Percentiles rank a stretch among this genome's conserved stretches.
Evolutionary conservation across 768 basidiomycete genomes (phyloP).

Genomic region (Tricholoma saponaceum): DNA sequence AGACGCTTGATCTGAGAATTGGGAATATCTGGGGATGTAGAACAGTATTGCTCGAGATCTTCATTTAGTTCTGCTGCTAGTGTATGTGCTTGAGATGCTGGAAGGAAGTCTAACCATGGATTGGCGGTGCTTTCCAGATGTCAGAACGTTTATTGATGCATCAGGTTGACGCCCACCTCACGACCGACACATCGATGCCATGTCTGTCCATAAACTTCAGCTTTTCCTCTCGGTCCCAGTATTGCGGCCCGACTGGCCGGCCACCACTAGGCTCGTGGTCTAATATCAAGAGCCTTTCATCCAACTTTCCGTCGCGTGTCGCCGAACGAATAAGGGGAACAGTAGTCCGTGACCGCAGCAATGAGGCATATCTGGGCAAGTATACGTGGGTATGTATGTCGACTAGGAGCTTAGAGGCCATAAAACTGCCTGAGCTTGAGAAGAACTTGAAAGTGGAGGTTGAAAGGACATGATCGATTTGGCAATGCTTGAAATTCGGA

Average conservation of each 20-base stretch:
- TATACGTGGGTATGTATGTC: constrained; percentile 89
- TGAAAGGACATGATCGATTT: too few species aligned
- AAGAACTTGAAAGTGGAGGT: constrained; percentile 2
- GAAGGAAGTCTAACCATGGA: constrained; percentile 88
- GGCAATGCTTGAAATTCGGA: too few species aligned
- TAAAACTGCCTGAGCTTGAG: constrained; percentile 7
- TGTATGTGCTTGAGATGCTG: constrained; percentile 57
- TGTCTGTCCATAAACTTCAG: constrained; percentile 83
- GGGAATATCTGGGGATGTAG: constrained; percentile 48
- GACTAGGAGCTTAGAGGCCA: constrained; percentile 44
- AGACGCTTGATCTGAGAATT: constrained; percentile 51
- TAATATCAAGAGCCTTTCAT: constrained; percentile 73
- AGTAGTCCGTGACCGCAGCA: constrained; percentile 58
- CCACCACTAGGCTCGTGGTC: constrained; percentile 79
- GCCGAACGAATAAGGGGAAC: constrained; percentile 65
- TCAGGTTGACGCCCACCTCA: constrained; percentile 44
- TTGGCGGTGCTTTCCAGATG: constrained; percentile 63
- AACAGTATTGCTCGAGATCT: constrained; percentile 78
- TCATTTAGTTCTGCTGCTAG: constrained; percentile 71
- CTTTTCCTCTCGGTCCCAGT: constrained; percentile 76
- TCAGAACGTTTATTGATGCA: neutral
- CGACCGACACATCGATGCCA: constrained; percentile 73
- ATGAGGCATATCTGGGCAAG: constrained; percentile 69
- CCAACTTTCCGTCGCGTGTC: constrained; percentile 40
- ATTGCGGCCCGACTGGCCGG: constrained; percentile 78